Conservation (phyloP, 306 rosid species). For the Psophocarpus tetragonolobus region DNA sequence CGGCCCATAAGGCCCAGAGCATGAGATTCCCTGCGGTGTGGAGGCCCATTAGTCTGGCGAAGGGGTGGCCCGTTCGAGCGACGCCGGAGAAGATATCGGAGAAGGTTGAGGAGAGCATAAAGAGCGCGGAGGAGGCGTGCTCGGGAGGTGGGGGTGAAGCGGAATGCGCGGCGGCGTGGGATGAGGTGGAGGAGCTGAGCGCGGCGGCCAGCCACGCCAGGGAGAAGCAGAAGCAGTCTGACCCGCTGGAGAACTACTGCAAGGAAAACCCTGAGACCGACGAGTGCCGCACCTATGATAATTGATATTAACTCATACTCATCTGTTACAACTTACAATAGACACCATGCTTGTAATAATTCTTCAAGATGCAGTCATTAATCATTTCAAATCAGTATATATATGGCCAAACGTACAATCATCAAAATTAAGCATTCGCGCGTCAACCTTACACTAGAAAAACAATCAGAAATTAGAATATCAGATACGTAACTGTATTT, state of each 20-base stretch:
- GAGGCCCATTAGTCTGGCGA: conserved; percentile 33
- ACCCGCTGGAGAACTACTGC: conserved; percentile 85
- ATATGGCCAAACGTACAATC: too few relatives aligned
- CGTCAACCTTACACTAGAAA: too few relatives aligned
- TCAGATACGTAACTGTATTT: too few relatives aligned
- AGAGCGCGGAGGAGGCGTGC: conserved; percentile 78
- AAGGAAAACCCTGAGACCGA: conserved; percentile 84
- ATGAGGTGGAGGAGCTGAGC: conserved; percentile 96
- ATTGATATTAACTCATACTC: conserved; percentile 31
- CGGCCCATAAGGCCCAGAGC: conserved; percentile 35
- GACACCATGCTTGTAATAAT: conserved; percentile 5
- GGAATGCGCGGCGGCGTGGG: conserved; percentile 98
- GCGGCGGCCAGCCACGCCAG: conserved; percentile 96
- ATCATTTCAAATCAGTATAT: too few relatives aligned
- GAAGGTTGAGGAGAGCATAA: conserved; percentile 81
- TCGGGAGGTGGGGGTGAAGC: conserved; percentile 62
- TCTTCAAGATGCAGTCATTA: too few relatives aligned
- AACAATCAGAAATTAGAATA: too few relatives aligned
- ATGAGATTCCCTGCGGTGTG: conserved; percentile 30
- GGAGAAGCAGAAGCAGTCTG: conserved; percentile 53
- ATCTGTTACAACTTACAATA: conserved; percentile 12
- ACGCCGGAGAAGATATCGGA: conserved; percentile 72
- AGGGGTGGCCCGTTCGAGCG: conserved; percentile 53
- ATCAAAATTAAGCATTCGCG: too few relatives aligned
- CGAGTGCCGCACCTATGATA: conserved; percentile 95